phyloP scores from a whole-genome alignment of 805 yeast species.

The Suhomyces prunicola region DNA sequence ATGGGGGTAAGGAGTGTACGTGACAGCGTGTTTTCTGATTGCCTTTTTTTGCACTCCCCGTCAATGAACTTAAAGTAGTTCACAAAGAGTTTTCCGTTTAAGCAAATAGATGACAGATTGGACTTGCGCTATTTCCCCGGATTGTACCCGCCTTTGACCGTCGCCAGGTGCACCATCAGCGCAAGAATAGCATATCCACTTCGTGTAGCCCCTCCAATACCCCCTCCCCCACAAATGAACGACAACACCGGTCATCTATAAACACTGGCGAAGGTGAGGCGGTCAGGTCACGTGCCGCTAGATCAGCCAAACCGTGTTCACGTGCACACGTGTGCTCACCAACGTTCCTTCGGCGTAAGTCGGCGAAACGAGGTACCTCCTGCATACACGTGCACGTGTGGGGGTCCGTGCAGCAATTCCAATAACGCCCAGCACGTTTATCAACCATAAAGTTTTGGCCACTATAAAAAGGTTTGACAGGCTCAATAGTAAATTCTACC shows the following conservation, averaged over 20 bases:
- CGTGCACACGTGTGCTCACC: neutral
- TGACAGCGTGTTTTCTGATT: neutral
- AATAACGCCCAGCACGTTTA: neutral
- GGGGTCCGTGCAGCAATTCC: neutral
- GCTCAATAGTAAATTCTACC: neutral
- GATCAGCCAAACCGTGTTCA: neutral
- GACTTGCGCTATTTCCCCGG: neutral
- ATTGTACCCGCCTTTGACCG: neutral
- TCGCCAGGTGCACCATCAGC: neutral
- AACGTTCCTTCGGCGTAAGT: neutral
- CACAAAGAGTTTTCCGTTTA: neutral
- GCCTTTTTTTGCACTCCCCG: neutral
- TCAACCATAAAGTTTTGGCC: neutral
- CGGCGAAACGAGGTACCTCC: neutral
- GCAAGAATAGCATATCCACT: neutral
- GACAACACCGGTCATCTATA: neutral
- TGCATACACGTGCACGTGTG: neutral
- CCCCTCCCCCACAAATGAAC: neutral
- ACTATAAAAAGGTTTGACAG: neutral
- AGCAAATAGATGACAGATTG: neutral
- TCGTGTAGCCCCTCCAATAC: neutral
- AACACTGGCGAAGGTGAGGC: neutral
- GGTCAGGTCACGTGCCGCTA: neutral
- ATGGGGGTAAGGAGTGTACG: neutral
- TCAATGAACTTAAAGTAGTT: neutral